These are phyloP conservation scores for Starmera amethionina DNA, from an alignment of 805 yeast genomes.

Conservation along the genomic window DNA sequence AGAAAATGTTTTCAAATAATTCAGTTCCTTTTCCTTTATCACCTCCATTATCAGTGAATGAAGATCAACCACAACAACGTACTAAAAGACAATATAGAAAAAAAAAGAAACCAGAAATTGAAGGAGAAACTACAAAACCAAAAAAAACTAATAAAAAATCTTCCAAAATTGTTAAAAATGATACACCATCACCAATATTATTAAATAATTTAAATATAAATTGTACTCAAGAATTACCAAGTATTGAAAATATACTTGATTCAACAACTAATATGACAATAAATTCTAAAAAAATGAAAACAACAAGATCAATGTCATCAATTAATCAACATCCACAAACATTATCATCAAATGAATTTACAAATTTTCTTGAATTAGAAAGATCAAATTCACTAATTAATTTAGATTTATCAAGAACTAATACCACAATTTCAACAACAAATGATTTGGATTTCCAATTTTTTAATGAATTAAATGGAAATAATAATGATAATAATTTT, in stretches of 20 bases:
- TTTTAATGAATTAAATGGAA: no score
- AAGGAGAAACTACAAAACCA: not conserved
- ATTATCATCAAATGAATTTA: no score
- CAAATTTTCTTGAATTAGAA: not conserved
- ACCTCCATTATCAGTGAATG: no score
- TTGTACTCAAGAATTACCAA: constrained; percentile 4
- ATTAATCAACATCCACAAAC: constrained; percentile 3
- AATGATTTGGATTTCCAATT: constrained; percentile 1
- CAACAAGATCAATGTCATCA: constrained; percentile 11
- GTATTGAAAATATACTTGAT: constrained; percentile 1
- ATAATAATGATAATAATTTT: no score
- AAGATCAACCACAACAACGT: not conserved
- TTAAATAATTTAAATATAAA: constrained; percentile 1
- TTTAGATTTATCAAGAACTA: constrained; percentile 8
- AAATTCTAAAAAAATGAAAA: not conserved
- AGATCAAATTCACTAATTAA: not conserved
- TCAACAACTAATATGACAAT: not conserved
- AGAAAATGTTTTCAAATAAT: no score
- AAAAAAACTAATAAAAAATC: constrained; percentile 3
- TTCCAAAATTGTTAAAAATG: not conserved
- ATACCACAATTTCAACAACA: constrained; percentile 13
- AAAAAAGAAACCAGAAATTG: constrained; percentile 6
- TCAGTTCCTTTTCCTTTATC: no score
- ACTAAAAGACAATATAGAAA: constrained; percentile 14
- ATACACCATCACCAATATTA: constrained; percentile 18